Conservation (phyloP, 768 basidiomycete genomes). For the Xerocomellus intermedius region DNA sequence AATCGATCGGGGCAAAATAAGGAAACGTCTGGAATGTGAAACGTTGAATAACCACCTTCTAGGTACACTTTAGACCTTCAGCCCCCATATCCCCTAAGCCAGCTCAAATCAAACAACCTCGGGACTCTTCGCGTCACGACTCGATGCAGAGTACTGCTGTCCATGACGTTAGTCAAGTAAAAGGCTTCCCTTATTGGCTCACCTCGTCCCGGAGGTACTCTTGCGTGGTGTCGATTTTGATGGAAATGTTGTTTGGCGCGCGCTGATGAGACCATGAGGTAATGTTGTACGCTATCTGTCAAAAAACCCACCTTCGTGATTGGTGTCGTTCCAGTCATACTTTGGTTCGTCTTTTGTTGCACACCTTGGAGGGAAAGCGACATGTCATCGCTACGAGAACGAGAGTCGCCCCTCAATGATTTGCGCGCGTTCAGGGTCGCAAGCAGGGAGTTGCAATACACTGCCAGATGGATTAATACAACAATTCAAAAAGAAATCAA, state of each 20-base stretch:
- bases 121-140: slow-evolving; percentile 18
- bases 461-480: slow-evolving; percentile 26
- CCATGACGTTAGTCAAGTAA: neutral
- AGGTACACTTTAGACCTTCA: slow-evolving; percentile 4
- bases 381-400: slow-evolving; percentile 25
- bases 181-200: neutral
- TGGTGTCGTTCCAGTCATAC: slow-evolving; percentile 8
- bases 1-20: slow-evolving; percentile 4
- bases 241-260: slow-evolving; percentile 53
- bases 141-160: slow-evolving; percentile 23
- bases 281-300: too few relatives aligned
- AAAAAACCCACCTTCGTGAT: slow-evolving; percentile 1
- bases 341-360: slow-evolving; percentile 23
- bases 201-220: slow-evolving; percentile 49
- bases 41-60: neutral
- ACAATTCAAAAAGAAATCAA: neutral
- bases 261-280: slow-evolving; percentile 15
- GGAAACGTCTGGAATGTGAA: slow-evolving; percentile 1
- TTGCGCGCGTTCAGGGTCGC: slow-evolving; percentile 61
- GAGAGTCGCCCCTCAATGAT: slow-evolving; percentile 37
- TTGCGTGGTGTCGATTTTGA: slow-evolving; percentile 65
- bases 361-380: slow-evolving; percentile 32
- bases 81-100: neutral
- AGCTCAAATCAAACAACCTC: slow-evolving; percentile 22
- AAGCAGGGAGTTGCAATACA: slow-evolving; percentile 61